Evolutionary conservation across 1,284 basidiomycete species (phyloP).

Genomic region (Pisolithus thermaeus): DNA sequence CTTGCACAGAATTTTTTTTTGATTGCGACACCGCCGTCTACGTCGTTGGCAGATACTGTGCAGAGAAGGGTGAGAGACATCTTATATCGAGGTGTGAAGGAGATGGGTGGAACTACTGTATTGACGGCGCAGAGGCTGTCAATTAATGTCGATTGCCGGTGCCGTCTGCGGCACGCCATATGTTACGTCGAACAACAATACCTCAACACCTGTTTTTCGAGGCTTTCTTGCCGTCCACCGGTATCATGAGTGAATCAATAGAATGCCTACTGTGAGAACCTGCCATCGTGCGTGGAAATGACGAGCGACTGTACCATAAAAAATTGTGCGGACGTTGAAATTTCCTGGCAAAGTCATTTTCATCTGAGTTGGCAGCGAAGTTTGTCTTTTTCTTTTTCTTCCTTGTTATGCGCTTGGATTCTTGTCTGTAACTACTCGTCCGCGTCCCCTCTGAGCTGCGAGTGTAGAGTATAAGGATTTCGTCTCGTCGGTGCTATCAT

Average conservation of each 20-base stretch:
- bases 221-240: not conserved
- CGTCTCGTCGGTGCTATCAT: constrained; percentile 1
- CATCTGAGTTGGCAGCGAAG: constrained; percentile 8
- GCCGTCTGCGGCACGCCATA: too few relatives aligned
- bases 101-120: too few relatives aligned
- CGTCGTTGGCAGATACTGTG: too few relatives aligned
- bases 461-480: constrained; percentile 1
- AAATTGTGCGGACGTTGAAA: constrained; percentile 24
- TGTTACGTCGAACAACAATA: too few relatives aligned
- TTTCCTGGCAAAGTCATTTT: constrained; percentile 7
- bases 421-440: constrained; percentile 6
- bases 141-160: too few relatives aligned
- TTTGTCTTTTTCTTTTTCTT: constrained; percentile 7
- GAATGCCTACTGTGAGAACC: not conserved
- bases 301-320: constrained; percentile 4
- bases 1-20: not conserved
- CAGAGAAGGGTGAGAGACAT: too few relatives aligned
- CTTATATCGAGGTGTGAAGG: too few relatives aligned
- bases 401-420: constrained; percentile 24
- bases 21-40: not conserved
- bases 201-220: too few relatives aligned
- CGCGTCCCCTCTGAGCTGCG: not conserved
- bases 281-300: not conserved
- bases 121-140: too few relatives aligned
- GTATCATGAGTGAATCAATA: not conserved